Evolutionary conservation across 371 early-diverging fungal genomes (phyloP).

Genomic region (Haplosporangium sp.): DNA sequence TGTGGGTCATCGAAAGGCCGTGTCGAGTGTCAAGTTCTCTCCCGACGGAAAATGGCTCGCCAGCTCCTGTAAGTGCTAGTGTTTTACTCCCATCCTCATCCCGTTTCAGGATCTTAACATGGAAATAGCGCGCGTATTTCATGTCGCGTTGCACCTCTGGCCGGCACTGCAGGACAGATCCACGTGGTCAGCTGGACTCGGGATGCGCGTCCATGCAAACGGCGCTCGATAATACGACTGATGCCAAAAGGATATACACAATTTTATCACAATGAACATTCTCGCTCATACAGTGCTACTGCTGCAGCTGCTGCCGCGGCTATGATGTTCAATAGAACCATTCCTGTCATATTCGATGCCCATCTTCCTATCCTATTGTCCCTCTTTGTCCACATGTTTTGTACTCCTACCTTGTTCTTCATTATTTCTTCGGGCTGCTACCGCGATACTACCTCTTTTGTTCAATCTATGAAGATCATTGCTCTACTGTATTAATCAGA

Average conservation of each 20-base stretch:
- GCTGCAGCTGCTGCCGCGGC: too few relatives aligned
- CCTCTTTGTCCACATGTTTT: too few relatives aligned
- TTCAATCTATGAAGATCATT: neutral
- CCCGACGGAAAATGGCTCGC: slow-evolving; percentile 98
- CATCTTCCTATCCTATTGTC: too few relatives aligned
- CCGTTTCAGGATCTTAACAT: neutral
- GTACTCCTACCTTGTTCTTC: too few relatives aligned
- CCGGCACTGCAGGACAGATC: neutral
- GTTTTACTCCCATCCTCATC: neutral
- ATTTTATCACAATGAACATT: too few relatives aligned
- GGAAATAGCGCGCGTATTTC: neutral
- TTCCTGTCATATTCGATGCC: too few relatives aligned
- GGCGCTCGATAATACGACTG: too few relatives aligned
- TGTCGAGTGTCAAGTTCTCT: slow-evolving; percentile 96
- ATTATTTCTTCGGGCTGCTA: too few relatives aligned
- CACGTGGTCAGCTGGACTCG: neutral
- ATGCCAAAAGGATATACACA: too few relatives aligned
- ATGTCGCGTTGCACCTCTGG: neutral
- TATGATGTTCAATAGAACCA: too few relatives aligned
- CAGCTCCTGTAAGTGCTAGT: slow-evolving; percentile 78
- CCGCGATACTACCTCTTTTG: neutral
- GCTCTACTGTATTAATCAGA: neutral
- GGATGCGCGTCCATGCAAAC: neutral
- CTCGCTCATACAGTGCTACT: too few relatives aligned
- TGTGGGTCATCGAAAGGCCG: slow-evolving; percentile 94